Base-by-base conservation (phyloP, 2,329 filamentous ascomycete genomes). In the Blastomyces emzantsi region DNA sequence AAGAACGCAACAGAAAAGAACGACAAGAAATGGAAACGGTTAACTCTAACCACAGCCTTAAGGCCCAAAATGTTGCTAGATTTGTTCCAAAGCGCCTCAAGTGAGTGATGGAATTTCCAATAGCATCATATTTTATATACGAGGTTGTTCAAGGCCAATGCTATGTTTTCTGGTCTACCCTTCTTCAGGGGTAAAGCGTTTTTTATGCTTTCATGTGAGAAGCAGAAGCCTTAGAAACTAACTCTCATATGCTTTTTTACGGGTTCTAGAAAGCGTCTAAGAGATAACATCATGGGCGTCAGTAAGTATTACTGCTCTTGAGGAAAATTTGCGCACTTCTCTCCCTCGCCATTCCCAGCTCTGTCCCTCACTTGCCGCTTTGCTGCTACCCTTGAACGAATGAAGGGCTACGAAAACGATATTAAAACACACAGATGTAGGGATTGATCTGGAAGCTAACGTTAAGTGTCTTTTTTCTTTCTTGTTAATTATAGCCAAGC, bases 271-370 rank as follows among this genome's bases (percentile, higher is more conserved):
- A 68, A 68, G 6, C 45, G 64, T 2, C 19, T 65, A 0, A 66
- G 70, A 0, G 71, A 74, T 39, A 71, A 70, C 28, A 69, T 73
- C 9, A 51, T 65, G 15, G 73, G 72, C 0, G 69, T 73, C 17
- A 73, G 72, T 73, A 64, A 67, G 70, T 70, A 19, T 11, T 25
- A 11, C n/a, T 36, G 33, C 33, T 36, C 33, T 8, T 36, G 33
- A 36, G 33, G 33, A 8, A 9, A 36, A 6, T 8, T 39, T 13
- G 9, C 36, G 13, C 36, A 39, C 13, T 39, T 39, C 1, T 28
- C 1, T 25, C 45, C 3, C 8, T 49, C 45, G 28, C 28, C n/a
- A n/a, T n/a, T n/a, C n/a, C n/a, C n/a, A n/a, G 28, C 17, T 47
- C 45, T 51, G 2, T 25, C n/a, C 9, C 8, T 49, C 45, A 13